Conservation (phyloP, 225 moss, liverwort and hornwort genomes). For the Polytrichum commune region DNA sequence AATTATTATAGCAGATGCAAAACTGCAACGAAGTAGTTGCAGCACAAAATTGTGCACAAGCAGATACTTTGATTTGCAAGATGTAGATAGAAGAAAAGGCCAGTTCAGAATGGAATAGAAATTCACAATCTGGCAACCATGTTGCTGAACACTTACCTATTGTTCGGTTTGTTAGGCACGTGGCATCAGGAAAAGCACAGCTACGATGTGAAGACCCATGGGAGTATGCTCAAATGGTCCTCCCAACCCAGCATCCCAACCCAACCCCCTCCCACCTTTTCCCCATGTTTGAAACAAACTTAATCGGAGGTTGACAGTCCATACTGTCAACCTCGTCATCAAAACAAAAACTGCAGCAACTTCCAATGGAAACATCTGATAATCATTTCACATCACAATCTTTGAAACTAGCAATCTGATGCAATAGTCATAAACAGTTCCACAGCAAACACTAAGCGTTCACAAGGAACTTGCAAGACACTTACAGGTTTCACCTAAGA, state of each 20-base stretch:
- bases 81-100: no score
- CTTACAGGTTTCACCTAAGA: constrained; percentile 39
- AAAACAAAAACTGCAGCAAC: constrained; percentile 5
- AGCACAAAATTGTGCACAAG: no score
- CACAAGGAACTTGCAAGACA: constrained; percentile 22
- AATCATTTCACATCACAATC: not conserved
- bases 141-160: constrained; percentile 41
- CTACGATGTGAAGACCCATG: constrained; percentile 23
- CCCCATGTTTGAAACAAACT: constrained; percentile 20
- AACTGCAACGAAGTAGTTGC: no score
- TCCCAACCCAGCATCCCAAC: constrained; percentile 40
- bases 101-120: not conserved
- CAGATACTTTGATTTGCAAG: no score
- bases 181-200: constrained; percentile 9
- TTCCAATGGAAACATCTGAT: constrained; percentile 8
- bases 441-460: not conserved
- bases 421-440: not conserved
- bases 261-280: constrained; percentile 23
- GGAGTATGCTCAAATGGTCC: constrained; percentile 25
- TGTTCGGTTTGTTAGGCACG: constrained; percentile 14
- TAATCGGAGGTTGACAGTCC: constrained; percentile 17
- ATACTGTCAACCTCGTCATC: constrained; percentile 1
- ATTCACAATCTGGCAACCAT: constrained; percentile 9
- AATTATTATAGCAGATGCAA: no score
- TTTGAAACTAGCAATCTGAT: constrained; percentile 15